Conservation (phyloP, 768 basidiomycete genomes). For the Mrakia hoshinonis region DNA sequence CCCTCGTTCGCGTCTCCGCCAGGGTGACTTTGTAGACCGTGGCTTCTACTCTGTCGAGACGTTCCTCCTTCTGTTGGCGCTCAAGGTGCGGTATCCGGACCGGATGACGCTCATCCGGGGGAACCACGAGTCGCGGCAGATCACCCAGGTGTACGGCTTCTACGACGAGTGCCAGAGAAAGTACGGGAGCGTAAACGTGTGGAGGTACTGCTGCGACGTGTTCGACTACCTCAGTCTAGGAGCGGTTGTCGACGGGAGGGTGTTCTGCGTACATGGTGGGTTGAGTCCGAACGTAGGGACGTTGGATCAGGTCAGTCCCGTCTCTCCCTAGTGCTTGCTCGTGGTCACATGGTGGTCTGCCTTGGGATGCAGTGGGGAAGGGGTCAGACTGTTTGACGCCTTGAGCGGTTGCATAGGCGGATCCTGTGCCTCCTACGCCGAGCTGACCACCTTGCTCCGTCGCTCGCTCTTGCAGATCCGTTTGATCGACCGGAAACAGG, state of each 20-base stretch:
- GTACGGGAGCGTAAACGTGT: constrained; percentile 99
- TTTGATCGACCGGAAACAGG: constrained; percentile 95
- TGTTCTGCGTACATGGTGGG: constrained; percentile 96
- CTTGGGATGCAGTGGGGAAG: not conserved
- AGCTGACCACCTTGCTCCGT: not conserved
- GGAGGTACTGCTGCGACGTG: constrained; percentile 97
- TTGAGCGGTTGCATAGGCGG: no score
- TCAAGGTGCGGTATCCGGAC: constrained; percentile 96
- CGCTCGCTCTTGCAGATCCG: constrained; percentile 54
- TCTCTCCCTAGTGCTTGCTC: no score
- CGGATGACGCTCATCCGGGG: constrained; percentile 82
- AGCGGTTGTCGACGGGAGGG: constrained; percentile 85
- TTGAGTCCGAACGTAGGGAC: constrained; percentile 98
- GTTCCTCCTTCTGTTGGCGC: constrained; percentile 91
- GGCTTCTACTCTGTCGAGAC: constrained; percentile 98
- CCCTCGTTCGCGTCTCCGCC: not conserved
- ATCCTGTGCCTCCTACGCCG: no score
- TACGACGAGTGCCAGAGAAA: constrained; percentile 99
- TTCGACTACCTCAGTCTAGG: constrained; percentile 97
- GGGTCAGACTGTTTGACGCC: not conserved
- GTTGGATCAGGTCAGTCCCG: constrained; percentile 55
- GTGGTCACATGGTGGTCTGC: not conserved
- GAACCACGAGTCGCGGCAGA: constrained; percentile 98
- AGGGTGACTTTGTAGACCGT: constrained; percentile 41
- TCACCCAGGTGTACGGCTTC: constrained; percentile 99